Percentiles rank a stretch among this genome's conserved stretches.
These are phyloP conservation scores for Retiboletus fuscus DNA, from an alignment of 1,284 basidiomycete genomes.

Conservation along the genomic window DNA sequence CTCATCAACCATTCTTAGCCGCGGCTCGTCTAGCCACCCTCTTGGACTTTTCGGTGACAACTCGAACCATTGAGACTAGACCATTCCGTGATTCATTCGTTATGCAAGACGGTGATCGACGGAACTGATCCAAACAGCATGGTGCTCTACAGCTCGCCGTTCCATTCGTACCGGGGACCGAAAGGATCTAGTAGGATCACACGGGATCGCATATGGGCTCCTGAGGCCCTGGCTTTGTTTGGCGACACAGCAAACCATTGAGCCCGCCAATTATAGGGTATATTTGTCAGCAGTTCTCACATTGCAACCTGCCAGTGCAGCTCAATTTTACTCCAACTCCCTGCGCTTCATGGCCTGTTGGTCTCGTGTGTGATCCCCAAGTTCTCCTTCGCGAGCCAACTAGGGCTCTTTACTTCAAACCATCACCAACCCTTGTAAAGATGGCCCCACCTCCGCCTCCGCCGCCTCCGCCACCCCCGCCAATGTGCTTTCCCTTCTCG, in stretches of 20 bases:
- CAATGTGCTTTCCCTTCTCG: constrained; percentile 67
- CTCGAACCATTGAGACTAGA: constrained; percentile 1
- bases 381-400: constrained; percentile 29
- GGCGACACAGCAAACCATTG: constrained; percentile 34
- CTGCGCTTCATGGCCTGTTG: constrained; percentile 34
- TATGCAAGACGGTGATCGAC: constrained; percentile 26
- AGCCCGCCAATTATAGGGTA: constrained; percentile 29
- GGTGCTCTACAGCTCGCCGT: constrained; percentile 29
- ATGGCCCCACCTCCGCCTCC: constrained; percentile 57
- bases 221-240: constrained; percentile 32
- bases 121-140: constrained; percentile 31
- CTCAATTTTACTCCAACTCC: constrained; percentile 45
- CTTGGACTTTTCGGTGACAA: background rate
- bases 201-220: constrained; percentile 33
- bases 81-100: constrained; percentile 20
- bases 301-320: background rate
- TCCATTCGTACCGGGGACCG: constrained; percentile 28
- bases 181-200: constrained; percentile 41
- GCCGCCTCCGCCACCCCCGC: constrained; percentile 66
- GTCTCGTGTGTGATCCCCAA: constrained; percentile 49
- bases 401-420: constrained; percentile 37
- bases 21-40: constrained; percentile 1
- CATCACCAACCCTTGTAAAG: constrained; percentile 38
- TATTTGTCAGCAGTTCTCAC: constrained; percentile 45
- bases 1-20: constrained; percentile 11